Base-by-base conservation (phyloP, 2,329 filamentous ascomycete species). In the Botrytis squamosa region DNA sequence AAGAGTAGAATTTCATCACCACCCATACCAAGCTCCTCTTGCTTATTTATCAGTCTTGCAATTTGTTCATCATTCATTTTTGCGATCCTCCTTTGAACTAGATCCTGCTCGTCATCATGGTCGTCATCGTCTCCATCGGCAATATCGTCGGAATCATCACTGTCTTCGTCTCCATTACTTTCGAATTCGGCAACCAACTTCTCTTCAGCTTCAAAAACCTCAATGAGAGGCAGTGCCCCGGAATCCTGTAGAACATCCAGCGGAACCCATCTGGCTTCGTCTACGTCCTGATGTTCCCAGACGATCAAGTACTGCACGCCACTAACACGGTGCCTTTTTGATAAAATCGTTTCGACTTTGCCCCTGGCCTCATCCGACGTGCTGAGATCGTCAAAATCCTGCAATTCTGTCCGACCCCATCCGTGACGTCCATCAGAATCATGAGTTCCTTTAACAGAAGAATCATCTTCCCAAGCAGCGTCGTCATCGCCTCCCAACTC, bases 1-100 rank as follows among this genome's bases (percentile, higher is more conserved):
- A 89, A 87, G 5, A 92, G 82, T 22, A 91, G 72, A 5, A 91
- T 78, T 72, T 92, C 87, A 36, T 89, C 86, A 16, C 85, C 85
- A 3, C 85, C 87, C 62, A 92, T 83, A 14, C 91, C 91, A 6
- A 92, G 83, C 79, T 90, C 88, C 80, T 89, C 86, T 78, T 90
- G 87, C 80, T 89, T 90, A 70, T 87, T 84, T 44, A 92, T 81
- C 38, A 91, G 82, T 57, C 86, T 84, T 57, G 91, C 90, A 57
- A 93, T 83, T 33, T 87, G 85, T 80, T 91, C 90, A 75, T 93
- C 87, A 84, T 80, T 90, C 89, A 78, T 93, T 8, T 80, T 77
- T 22, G 82, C 82, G 33, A 80, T 80, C 65, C 80, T 79, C 46
- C 75, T 75, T 72, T 79, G 77, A n/a, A 77, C 40, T n/a, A 79